Base-by-base conservation (phyloP, 768 basidiomycete species). In the Collybiopsis luxurians region DNA sequence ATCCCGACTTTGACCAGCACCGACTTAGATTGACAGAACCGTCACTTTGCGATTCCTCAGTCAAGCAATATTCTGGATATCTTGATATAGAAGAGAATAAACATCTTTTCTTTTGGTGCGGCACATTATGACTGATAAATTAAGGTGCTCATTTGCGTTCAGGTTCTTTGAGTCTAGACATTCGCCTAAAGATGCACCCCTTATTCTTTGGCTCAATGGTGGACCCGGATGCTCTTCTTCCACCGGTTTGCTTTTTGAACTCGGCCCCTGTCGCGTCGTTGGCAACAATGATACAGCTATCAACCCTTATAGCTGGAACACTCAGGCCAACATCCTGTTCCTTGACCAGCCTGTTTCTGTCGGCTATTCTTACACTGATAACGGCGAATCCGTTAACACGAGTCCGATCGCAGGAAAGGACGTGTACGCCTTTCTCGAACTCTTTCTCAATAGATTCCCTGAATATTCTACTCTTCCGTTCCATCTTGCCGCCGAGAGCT, bases 171-270 rank as follows among this genome's bases (percentile, higher is more conserved):
- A 97, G 72, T 84, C 89, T 1, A 80, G 95, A 34, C 75, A 73
- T 53, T 78, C 82, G 17, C 95, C 96, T 0, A 72, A 80, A 50
- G 76, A 83, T 52, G 93, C 90, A 5, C 95, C 95, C 3, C 79
- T 98, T 2, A 79, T 95, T 9, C 76, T 97, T 46, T 97, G 95
- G 95, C 76, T 92, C n/a, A 92, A 92, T 61, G 91, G 91, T 31
- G 87, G 88, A 12, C 86, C 40, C n/a, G 82, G 85, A 9, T 86
- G 84, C 72, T 85, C 83, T 54, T 88, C 85, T 7, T 84, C 86
- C 10, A 89, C 91, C 1, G 95, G 95, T 10, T 81, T 97, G 23
- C 76, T 98, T 15, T 92, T 96, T 63, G 95, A 98, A 67, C 85
- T 96, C 21, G 96, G 96, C 0, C 95, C 96, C 0, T 98, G 96